Percentiles rank a stretch among this genome's conserved stretches.
phyloP scores from a whole-genome alignment of 2,329 filamentous ascomycete genomes.

The Sarocladium strictum region DNA sequence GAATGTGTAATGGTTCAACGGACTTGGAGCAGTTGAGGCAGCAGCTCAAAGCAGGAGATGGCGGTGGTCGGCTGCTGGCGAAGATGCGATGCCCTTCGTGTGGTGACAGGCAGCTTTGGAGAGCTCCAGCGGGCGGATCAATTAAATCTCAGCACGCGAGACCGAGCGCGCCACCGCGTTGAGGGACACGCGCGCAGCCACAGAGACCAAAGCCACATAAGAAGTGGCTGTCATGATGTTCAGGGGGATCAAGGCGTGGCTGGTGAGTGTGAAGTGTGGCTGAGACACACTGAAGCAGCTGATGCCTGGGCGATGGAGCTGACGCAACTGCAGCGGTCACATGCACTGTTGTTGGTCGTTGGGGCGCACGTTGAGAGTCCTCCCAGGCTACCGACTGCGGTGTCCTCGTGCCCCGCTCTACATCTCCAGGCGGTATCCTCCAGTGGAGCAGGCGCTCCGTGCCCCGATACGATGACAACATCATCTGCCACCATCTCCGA shows the following conservation, averaged over 20 bases:
- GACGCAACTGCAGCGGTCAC: background rate
- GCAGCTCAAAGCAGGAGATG: background rate
- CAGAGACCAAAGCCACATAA: background rate
- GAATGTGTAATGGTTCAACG: background rate
- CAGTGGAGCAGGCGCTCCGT: background rate
- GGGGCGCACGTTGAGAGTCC: background rate
- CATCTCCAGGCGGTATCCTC: background rate
- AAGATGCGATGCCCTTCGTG: background rate
- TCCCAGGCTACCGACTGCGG: background rate
- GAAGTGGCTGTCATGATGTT: too few relatives aligned
- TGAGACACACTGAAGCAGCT: background rate
- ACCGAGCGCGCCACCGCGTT: background rate
- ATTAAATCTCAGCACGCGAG: constrained; percentile 9
- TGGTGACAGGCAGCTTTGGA: background rate
- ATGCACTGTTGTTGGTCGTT: constrained; percentile 7
- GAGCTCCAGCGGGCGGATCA: constrained; percentile 4
- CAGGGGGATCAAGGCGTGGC: too few relatives aligned
- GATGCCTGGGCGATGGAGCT: background rate
- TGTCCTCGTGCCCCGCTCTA: constrained; percentile 10
- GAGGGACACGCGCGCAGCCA: background rate
- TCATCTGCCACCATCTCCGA: constrained; percentile 11
- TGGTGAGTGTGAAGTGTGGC: background rate
- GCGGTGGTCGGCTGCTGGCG: background rate
- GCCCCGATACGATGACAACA: constrained; percentile 15
- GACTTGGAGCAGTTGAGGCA: background rate